Evolutionary conservation across 2,329 filamentous ascomycete species (phyloP), one percentile per base, ranked within the genome.

Genomic region (Colletotrichum salicis): DNA sequence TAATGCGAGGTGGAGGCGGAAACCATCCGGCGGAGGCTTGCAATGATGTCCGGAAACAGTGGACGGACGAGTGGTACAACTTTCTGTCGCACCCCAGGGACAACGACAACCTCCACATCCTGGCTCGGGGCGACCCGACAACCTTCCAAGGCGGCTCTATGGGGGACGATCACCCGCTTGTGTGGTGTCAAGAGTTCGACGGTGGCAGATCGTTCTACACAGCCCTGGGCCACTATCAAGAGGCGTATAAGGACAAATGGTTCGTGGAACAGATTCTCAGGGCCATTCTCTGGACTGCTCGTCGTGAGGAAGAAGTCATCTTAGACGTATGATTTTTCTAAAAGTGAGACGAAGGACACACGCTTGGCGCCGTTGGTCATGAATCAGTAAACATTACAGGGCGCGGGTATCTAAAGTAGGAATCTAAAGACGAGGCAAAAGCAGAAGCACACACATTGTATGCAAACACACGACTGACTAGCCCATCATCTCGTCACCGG

Each of bases 21-120:
- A 62, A 63, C 4, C 54, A 74, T 51, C 57, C 76, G 54, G 29
- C n/a, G 41, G 24, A 64, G 13, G n/a, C 35, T 19, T 27, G 41
- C 11, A 29, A 27, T 7, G 33, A 15, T 12, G 22, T 11, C 24
- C 33, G 54, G 54, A 65, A 37, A 72, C 64, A 73, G 5, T 83
- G 79, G 78, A 78, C 80, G 64, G 83, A 85, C 62, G 83, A 85
- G 75, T 85, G 82, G 82, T 85, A 85, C 76, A 84, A 84, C 69
- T 84, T 83, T 70, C 73, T 76, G 61, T n/a, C 64, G 37, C 80
- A 80, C 52, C 79, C 79, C 3, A 76, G 78, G 35, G 60, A 54
- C 3, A 76, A 76, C 29, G 56, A 61, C 3, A 76, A 76, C 37
- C 76, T 82, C 11, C 75, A 77, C 35, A 76, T 84, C 11, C 75